Evolutionary conservation across 306 rosid genomes (phyloP), one percentile per base, ranked within the genome.

Genomic region (Astragalus membranaceus): DNA sequence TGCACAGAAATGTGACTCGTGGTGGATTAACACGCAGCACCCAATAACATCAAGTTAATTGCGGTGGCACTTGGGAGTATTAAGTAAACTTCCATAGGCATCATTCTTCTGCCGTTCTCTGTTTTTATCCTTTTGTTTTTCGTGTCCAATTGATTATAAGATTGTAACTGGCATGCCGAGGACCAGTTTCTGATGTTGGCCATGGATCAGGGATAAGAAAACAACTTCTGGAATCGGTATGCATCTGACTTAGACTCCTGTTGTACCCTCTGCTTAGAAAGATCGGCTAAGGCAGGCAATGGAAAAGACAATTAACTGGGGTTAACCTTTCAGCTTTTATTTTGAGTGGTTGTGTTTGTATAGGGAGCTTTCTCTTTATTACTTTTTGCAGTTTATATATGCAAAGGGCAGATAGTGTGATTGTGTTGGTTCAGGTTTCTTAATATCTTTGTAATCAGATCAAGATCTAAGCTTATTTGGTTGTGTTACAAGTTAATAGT

Each of bases 11-110:
- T 62, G 83, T 84, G 69, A 82, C 91, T 12, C 87, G 97, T 44
- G 91, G 92, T 61, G 97, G 99, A 75, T 85, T 95, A 78, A 91
- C 96, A 42, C 96, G 96, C 78, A 95, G 97, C 87, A 95, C 97
- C 44, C 99, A 91, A 95, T 95, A 79, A 91, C 96, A 69, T 46
- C 50, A 47, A 26, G 72, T 59, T 66, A 74, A 64, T 52, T 63
- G 75, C 59, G 54, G 84, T 67, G 62, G 70, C 75, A 57, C 69
- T 50, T 15, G 52, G 83, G 26, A 42, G 33, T 61, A 41, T 17
- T 7, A 32, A 72, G 73, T 73, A 73, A 63, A 78, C 54, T 74
- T 46, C 43, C 80, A 67, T 74, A 63, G 84, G 67, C 82, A 79
- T 75, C 59, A 79, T 81, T 82, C 85, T 17, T 44, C 83, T 77